Percentiles rank a stretch among this genome's conserved stretches.
These are phyloP conservation scores for Neocatenulostroma microsporum DNA, from an alignment of 2,329 filamentous ascomycete genomes.

Conservation along the genomic window DNA sequence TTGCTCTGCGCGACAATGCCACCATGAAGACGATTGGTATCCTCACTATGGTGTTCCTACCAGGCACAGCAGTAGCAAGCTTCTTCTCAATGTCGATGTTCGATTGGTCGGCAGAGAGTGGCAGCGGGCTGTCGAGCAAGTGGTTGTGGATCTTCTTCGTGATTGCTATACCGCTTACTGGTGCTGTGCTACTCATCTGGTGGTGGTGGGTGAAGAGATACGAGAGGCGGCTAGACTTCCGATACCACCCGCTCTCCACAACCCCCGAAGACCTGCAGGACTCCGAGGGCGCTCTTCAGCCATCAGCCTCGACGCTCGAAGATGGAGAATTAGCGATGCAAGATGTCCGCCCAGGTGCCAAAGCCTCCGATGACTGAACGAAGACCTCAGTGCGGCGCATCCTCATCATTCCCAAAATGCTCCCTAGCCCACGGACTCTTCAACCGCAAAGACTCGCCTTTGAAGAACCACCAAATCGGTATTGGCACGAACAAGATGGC, in stretches of 20 bases:
- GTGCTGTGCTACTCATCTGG: slow-evolving; percentile 1
- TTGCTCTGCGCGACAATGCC: slow-evolving; percentile 5
- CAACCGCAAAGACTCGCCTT: slow-evolving; percentile 11
- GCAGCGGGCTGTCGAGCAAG: not conserved
- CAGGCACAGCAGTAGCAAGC: slow-evolving; percentile 9
- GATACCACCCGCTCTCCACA: too few species aligned
- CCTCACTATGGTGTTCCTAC: slow-evolving; percentile 12
- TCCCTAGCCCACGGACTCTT: slow-evolving; percentile 13
- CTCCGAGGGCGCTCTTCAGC: not conserved
- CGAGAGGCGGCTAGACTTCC: not conserved
- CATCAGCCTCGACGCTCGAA: too few species aligned
- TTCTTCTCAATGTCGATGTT: slow-evolving; percentile 13
- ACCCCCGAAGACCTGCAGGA: not conserved
- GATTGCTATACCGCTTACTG: slow-evolving; percentile 4
- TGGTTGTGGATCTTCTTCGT: slow-evolving; percentile 9
- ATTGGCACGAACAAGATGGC: slow-evolving; percentile 40
- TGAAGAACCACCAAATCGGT: slow-evolving; percentile 21
- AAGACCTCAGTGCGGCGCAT: slow-evolving; percentile 6
- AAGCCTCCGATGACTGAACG: too few species aligned
- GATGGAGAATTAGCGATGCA: too few species aligned
- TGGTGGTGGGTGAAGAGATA: not conserved
- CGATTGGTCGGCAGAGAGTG: slow-evolving; percentile 2
- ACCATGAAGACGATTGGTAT: slow-evolving; percentile 12
- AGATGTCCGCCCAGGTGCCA: too few species aligned
- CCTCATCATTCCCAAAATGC: slow-evolving; percentile 12